Percentiles rank a stretch among this genome's conserved stretches.
phyloP scores from a whole-genome alignment of 441 rosid species.

The Jatropha multifida region DNA sequence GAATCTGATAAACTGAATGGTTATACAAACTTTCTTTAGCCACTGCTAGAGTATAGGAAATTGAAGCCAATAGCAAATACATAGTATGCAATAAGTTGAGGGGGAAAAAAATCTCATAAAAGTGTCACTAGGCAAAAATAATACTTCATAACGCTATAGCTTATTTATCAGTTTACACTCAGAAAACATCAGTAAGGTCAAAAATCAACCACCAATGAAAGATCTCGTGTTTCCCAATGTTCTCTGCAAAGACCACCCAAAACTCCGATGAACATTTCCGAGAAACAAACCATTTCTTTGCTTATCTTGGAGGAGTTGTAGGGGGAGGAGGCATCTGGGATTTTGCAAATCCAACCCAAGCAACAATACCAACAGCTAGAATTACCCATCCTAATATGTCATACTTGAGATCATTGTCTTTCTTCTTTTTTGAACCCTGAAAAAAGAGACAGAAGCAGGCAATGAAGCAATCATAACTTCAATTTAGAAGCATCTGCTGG shows the following conservation, averaged over 20 bases:
- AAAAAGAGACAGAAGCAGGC: neutral
- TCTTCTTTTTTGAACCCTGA: slow-evolving; percentile 63
- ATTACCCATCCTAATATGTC: slow-evolving; percentile 89
- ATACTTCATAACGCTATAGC: neutral
- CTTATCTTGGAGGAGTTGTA: slow-evolving; percentile 46
- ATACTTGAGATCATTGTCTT: slow-evolving; percentile 67
- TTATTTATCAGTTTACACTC: slow-evolving; percentile 19
- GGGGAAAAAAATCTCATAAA: neutral
- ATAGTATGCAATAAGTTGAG: neutral
- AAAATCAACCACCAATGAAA: slow-evolving; percentile 20
- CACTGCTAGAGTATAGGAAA: neutral
- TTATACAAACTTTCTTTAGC: neutral
- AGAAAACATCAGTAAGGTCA: slow-evolving; percentile 14
- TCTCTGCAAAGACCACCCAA: slow-evolving; percentile 14
- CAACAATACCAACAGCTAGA: slow-evolving; percentile 77
- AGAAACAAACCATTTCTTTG: neutral
- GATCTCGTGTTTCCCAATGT: slow-evolving; percentile 17
- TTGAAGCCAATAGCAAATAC: neutral
- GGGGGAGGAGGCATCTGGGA: slow-evolving; percentile 63
- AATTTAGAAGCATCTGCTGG: neutral
- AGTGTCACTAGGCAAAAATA: neutral
- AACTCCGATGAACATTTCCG: slow-evolving; percentile 6
- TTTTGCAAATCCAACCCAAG: slow-evolving; percentile 87
- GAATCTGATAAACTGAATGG: neutral
- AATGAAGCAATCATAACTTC: neutral